Evolutionary conservation across 768 basidiomycete species (phyloP), one percentile per base, ranked within the genome.

Genomic region (Xerocomellus intermedius): DNA sequence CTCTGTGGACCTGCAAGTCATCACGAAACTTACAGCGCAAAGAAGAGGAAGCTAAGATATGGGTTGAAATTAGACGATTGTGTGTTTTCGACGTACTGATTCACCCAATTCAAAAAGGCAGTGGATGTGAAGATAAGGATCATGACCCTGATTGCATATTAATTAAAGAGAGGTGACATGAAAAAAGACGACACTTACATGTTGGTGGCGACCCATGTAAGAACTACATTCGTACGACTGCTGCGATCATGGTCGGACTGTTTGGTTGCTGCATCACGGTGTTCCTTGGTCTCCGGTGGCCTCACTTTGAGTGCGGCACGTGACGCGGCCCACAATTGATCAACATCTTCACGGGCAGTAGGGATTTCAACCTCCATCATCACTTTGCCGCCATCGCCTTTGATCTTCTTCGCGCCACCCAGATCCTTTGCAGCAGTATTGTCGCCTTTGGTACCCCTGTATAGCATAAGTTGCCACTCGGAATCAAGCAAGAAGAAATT

Each of bases 391-490:
- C 87, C 85, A 35, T 87, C 86, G 51, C 82, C 84, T 74, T 90
- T 87, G 56, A 92, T 78, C 71, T 94, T 94, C 79, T 94, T 94
- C 2, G 92, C 94, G 10, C 87, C 85, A 53, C 94, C 94, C 12
- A 96, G 80, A 68, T 96, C 93, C 72, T 95, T 94, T 14, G 85
- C 75, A 12, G 91, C 76, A 38, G 89, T 89, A 62, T 94, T 94
- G 74, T 94, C 91, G 57, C 94, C 93, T 67, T 95, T 93, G 28
- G 94, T 95, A 56, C 94, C 94, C 93, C 82, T 81, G 48, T 14
- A 50, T 24, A 43, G 9, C 17, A n/a, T 67, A 24, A 67, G 54
- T 16, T 3, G 17, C 28, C 17, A 37, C 5, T 22, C 16, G 42
- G 16, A 43, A 32, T 21, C 9, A 37, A 43, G 26, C n/a, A 39